phyloP scores from a whole-genome alignment of 768 basidiomycete genomes.

The Podaxis sp. region DNA sequence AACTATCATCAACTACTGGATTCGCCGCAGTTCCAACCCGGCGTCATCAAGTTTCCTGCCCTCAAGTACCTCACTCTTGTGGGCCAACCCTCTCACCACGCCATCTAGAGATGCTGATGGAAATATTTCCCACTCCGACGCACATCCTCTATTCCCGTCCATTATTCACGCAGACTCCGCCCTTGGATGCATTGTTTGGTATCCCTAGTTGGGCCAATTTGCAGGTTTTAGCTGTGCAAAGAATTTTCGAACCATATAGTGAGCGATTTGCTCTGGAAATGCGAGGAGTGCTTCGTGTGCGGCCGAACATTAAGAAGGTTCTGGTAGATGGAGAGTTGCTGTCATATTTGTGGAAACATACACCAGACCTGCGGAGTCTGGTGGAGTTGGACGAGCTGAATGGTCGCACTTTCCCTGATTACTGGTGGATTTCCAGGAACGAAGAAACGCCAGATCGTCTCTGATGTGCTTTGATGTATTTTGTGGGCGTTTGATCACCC shows the following conservation, averaged over 20 bases:
- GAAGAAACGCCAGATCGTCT: not conserved
- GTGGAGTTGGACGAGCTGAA: not conserved
- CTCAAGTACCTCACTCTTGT: constrained; percentile 30
- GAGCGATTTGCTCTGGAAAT: not conserved
- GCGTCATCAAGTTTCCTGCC: constrained; percentile 22
- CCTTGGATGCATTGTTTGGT: not conserved
- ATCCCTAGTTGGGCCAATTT: not conserved
- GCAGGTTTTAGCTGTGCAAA: not conserved
- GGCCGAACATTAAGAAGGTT: not conserved
- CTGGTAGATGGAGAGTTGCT: not conserved
- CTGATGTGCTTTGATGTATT: not conserved
- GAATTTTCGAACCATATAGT: not conserved
- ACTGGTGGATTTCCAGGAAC: constrained; percentile 4
- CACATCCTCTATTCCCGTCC: not conserved
- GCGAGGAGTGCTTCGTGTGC: not conserved
- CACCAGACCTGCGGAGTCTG: not conserved
- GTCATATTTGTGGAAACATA: not conserved
- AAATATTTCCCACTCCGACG: constrained; percentile 1
- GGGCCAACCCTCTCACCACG: not conserved
- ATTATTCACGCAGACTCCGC: not conserved
- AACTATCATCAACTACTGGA: constrained; percentile 18
- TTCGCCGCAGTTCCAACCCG: constrained; percentile 16
- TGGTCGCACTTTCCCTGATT: not conserved
- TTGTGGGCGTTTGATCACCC: not conserved
- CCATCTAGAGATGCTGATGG: not conserved